These are phyloP conservation scores for Trypanosoma theileri DNA, from an alignment of 208 protist species.

Conservation along the genomic window DNA sequence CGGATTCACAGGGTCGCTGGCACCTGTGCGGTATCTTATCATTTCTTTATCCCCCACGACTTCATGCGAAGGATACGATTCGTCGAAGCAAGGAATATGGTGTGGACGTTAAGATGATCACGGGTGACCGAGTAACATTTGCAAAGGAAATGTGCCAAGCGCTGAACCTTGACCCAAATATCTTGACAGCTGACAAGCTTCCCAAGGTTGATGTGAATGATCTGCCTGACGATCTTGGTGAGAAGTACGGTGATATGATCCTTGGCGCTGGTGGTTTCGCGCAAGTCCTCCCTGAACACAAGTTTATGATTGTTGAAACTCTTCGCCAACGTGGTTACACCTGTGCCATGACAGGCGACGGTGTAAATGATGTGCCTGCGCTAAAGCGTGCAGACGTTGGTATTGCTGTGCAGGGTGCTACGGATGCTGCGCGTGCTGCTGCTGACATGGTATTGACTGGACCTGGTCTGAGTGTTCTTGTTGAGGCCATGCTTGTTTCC, in stretches of 20 bases:
- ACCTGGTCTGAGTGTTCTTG: conserved; percentile 91
- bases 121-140: conserved; percentile 91
- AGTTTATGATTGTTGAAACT: conserved; percentile 93
- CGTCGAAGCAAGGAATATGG: conserved; percentile 79
- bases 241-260: conserved; percentile 75
- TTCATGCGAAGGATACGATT: conserved; percentile 90
- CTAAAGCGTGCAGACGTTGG: conserved; percentile 95
- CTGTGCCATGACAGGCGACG: conserved; percentile 97
- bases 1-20: conserved; percentile 59
- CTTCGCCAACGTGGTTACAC: conserved; percentile 89
- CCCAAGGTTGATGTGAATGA: conserved; percentile 32
- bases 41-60: conserved; percentile 90
- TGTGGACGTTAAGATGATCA: conserved; percentile 96
- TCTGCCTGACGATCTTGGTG: conserved; percentile 54
- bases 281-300: conserved; percentile 95
- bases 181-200: conserved; percentile 45
- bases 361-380: conserved; percentile 96
- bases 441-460: conserved; percentile 95
- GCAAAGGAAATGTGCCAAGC: conserved; percentile 92
- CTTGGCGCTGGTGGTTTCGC: conserved; percentile 79
- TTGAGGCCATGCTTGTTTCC: conserved; percentile 90
- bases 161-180: conserved; percentile 90
- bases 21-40: conserved; percentile 86
- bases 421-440: conserved; percentile 91
- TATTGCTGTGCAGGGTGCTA: conserved; percentile 94